These are phyloP conservation scores for Euphorbia pulcherrima DNA, from an alignment of 345 rosid species.

Conservation along the genomic window DNA sequence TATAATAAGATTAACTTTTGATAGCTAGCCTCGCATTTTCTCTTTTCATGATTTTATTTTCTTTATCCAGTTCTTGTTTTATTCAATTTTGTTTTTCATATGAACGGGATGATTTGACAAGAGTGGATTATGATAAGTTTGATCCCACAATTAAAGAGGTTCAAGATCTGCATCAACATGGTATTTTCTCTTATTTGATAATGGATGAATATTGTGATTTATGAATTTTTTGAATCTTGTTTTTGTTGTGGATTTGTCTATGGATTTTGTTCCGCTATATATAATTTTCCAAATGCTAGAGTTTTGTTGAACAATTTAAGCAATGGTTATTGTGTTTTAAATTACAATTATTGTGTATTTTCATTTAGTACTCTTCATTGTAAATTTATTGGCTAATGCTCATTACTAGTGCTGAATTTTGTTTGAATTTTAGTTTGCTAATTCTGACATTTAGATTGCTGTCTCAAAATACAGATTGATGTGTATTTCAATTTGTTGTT, in stretches of 20 bases:
- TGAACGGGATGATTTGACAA: constrained; percentile 62
- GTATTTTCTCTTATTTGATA: constrained; percentile 40
- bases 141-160: constrained; percentile 50
- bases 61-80: not conserved
- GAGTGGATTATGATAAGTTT: constrained; percentile 58
- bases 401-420: too few species aligned
- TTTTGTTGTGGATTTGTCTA: not conserved
- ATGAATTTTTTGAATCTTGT: not conserved
- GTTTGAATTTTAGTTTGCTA: too few species aligned
- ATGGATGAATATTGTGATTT: not conserved
- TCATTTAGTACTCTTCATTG: not conserved
- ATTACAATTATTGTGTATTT: not conserved
- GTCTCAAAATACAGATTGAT: not conserved
- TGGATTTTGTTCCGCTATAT: not conserved
- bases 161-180: constrained; percentile 56
- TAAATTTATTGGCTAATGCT: not conserved
- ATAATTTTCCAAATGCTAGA: not conserved
- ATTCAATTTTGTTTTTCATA: constrained; percentile 31
- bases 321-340: not conserved
- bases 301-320: not conserved
- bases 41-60: not conserved
- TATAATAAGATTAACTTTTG: constrained; percentile 53
- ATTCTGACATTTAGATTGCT: too few species aligned
- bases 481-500: not conserved
- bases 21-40: not conserved